These are phyloP conservation scores for Triticum timopheevii DNA, from an alignment of 176 grass and related monocot genomes.

Conservation along the genomic window DNA sequence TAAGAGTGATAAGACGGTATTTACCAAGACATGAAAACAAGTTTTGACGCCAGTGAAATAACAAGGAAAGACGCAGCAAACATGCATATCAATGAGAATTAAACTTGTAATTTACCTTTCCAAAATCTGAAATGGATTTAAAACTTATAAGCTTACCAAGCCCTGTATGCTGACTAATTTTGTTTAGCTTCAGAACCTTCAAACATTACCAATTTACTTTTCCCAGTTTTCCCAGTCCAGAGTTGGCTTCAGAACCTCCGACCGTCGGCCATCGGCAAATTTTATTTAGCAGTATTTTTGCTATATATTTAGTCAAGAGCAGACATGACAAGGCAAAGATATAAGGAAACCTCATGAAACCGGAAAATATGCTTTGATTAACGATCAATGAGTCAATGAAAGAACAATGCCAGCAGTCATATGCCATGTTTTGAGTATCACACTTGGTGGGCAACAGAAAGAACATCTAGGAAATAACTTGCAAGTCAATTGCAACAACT, in stretches of 20 bases:
- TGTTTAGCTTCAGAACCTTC: neutral
- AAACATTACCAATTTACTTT: too few species aligned
- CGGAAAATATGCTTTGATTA: constrained; percentile 2
- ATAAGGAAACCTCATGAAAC: neutral
- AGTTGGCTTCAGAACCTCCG: constrained; percentile 16
- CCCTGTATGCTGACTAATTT: neutral
- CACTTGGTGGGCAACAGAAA: neutral
- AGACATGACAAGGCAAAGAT: neutral
- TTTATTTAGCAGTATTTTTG: neutral
- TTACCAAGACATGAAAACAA: constrained; percentile 25
- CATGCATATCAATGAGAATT: neutral
- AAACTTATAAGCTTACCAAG: constrained; percentile 11
- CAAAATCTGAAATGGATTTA: constrained; percentile 8
- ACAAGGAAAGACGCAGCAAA: neutral
- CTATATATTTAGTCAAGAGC: neutral
- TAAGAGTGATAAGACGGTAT: constrained; percentile 7
- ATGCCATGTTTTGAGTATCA: neutral
- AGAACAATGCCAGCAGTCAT: neutral
- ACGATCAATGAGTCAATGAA: neutral
- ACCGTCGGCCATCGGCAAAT: constrained; percentile 10
- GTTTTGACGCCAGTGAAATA: neutral
- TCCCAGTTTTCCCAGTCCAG: neutral
- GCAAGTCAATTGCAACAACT: neutral
- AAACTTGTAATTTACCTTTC: constrained; percentile 18
- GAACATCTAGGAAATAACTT: neutral